Base-by-base conservation (phyloP, 1,139 yeast genomes). In the Taphrina wiesneri region DNA sequence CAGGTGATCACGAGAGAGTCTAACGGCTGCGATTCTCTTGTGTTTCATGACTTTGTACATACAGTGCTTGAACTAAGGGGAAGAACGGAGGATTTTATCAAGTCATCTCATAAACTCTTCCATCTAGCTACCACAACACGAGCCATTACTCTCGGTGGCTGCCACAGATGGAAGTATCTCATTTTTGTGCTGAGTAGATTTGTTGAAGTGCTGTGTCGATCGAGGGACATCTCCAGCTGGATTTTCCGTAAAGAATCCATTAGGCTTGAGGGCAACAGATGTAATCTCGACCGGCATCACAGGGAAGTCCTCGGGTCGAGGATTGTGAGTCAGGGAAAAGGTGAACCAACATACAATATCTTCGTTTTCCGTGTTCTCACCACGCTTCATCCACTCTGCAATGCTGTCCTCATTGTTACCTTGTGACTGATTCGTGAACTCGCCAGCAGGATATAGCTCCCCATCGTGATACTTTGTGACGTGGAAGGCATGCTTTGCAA, bases 251-350 rank as follows among this genome's bases (percentile, higher is more conserved):
- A 56, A 56, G 54, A 56, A 56, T 17, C 63, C 63, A 21, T 45
- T 56, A 17, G 63, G 63, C 19, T 56, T 56, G 23, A 56, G 47
- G n/a, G 54, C 54, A 11, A 56, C 63, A 4, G 54, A 5, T 1
- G 47, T 32, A 25, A 46, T 56, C 41, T 56, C 63, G n/a, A 43
- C 52, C 2, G 63, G 63, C 95, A 88, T 88, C 71, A 88, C 84
- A 69, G 93, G 93, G 86, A 87, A 88, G 77, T 88, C 95, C 79
- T 88, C 95, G 69, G 95, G 93, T 13, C 92, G 86, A 69, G 95
- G 95, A 83, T 87, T 86, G 75, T 88, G 95, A 53, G 93, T 86
- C 71, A 88, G 84, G 73, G 93, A 95, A 74, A 88, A 88, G 43
- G 93, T 87, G 77, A 87, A 93, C 85, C 86, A 88, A 73, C 86